These are phyloP conservation scores for Neotropicomus parvogracilis DNA, from an alignment of 1,284 basidiomycete species.

Conservation along the genomic window DNA sequence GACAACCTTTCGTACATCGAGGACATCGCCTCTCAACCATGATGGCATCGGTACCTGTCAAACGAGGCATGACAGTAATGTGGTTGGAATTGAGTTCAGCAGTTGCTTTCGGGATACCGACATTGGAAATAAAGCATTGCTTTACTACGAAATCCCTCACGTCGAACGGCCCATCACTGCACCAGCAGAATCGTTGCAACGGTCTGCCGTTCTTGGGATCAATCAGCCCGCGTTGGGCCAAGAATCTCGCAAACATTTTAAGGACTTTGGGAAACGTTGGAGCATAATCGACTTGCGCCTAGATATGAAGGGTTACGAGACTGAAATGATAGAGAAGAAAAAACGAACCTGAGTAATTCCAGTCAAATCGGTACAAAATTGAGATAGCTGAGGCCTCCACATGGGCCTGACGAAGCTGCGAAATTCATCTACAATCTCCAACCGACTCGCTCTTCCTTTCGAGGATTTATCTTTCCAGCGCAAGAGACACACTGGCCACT, in stretches of 20 bases:
- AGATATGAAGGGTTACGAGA: slow-evolving; percentile 11
- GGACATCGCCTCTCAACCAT: slow-evolving; percentile 66
- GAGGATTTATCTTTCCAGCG: slow-evolving; percentile 70
- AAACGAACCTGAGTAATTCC: slow-evolving; percentile 83
- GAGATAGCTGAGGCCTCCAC: slow-evolving; percentile 77
- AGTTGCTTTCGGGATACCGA: slow-evolving; percentile 37
- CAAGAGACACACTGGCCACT: slow-evolving; percentile 85
- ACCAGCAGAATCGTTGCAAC: slow-evolving; percentile 67
- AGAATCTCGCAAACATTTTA: slow-evolving; percentile 61
- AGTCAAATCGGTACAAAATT: slow-evolving; percentile 85
- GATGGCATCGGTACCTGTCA: slow-evolving; percentile 60
- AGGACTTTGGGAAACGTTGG: slow-evolving; percentile 76
- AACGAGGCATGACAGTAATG: slow-evolving; percentile 11
- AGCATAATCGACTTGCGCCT: slow-evolving; percentile 79
- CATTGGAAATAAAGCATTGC: slow-evolving; percentile 82
- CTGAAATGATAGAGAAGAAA: slow-evolving; percentile 1
- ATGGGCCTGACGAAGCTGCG: slow-evolving; percentile 85
- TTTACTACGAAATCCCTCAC: slow-evolving; percentile 83
- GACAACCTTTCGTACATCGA: slow-evolving; percentile 67
- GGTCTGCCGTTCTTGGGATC: slow-evolving; percentile 53
- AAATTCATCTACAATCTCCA: slow-evolving; percentile 77
- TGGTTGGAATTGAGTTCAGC: slow-evolving; percentile 32
- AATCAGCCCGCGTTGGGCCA: slow-evolving; percentile 63
- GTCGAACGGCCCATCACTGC: slow-evolving; percentile 79
- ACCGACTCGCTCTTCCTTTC: slow-evolving; percentile 49